A percentile compares a stretch with the other conserved stretches of the same genome.
Conservation (phyloP, 1,284 basidiomycete species). For the Calocybe gambosa region DNA sequence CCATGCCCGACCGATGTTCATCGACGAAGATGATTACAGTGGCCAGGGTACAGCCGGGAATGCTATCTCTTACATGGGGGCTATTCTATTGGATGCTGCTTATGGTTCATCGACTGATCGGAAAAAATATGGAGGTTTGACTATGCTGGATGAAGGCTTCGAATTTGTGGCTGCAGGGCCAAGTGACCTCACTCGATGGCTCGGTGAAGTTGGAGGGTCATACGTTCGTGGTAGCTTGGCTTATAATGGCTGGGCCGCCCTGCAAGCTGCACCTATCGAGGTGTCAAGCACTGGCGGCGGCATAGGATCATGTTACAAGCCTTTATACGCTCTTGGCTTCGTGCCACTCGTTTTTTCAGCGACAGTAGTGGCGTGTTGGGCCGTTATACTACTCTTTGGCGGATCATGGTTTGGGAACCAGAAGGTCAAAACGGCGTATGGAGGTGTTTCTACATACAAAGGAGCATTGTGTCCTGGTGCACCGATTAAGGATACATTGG, state of each 20-base stretch:
- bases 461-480: slow-evolving; percentile 9
- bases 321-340: slow-evolving; percentile 14
- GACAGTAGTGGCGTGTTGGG: slow-evolving; percentile 9
- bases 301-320: slow-evolving; percentile 12
- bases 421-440: slow-evolving; percentile 10
- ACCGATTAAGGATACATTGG: slow-evolving; percentile 5
- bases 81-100: background rate
- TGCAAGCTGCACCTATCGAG: slow-evolving; percentile 1
- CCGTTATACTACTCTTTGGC: slow-evolving; percentile 3
- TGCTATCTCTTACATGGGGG: slow-evolving; percentile 1
- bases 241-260: slow-evolving; percentile 14
- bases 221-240: slow-evolving; percentile 8
- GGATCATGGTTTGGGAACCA: slow-evolving; percentile 5
- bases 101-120: background rate
- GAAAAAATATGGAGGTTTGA: slow-evolving; percentile 2
- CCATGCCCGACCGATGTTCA: background rate
- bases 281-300: slow-evolving; percentile 13
- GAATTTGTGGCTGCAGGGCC: slow-evolving; percentile 1
- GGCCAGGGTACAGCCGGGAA: slow-evolving; percentile 7
- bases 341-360: slow-evolving; percentile 13
- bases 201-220: slow-evolving; percentile 11
- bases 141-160: slow-evolving; percentile 8
- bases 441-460: slow-evolving; percentile 9
- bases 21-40: background rate
- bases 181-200: slow-evolving; percentile 3